These are phyloP conservation scores for Acer negundo DNA, from an alignment of 345 rosid genomes.

Conservation along the genomic window DNA sequence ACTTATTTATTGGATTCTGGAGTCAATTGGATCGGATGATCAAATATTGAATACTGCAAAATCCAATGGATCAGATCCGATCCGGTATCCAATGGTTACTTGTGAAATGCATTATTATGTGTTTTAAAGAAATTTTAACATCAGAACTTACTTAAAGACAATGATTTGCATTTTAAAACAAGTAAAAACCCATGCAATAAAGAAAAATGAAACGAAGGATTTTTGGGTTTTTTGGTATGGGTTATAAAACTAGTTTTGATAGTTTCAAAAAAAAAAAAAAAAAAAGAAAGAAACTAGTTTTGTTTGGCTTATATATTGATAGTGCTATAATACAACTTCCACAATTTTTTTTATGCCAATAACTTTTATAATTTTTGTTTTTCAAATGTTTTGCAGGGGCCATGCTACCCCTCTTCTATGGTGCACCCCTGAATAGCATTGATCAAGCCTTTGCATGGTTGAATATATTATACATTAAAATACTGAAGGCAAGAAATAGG, in stretches of 20 bases:
- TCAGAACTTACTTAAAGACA: too few relatives aligned
- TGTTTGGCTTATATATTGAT: background rate
- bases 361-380: background rate
- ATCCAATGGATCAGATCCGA: too few relatives aligned
- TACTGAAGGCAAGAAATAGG: background rate
- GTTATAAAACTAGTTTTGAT: background rate
- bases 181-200: background rate
- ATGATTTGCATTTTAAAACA: too few relatives aligned
- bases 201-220: background rate
- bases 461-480: background rate
- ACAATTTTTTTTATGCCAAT: background rate
- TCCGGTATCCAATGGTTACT: too few relatives aligned
- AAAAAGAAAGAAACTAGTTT: background rate
- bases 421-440: background rate
- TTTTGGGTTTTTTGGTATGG: background rate
- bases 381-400: background rate
- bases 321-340: background rate
- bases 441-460: background rate
- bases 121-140: too few relatives aligned
- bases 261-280: too few relatives aligned
- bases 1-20: too few relatives aligned
- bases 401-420: background rate
- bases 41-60: too few relatives aligned
- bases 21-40: too few relatives aligned
- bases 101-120: too few relatives aligned